A percentile compares a stretch with the other conserved stretches of the same genome.
These are phyloP conservation scores for Letharia columbiana DNA, from an alignment of 495 filamentous ascomycete species.

Conservation along the genomic window DNA sequence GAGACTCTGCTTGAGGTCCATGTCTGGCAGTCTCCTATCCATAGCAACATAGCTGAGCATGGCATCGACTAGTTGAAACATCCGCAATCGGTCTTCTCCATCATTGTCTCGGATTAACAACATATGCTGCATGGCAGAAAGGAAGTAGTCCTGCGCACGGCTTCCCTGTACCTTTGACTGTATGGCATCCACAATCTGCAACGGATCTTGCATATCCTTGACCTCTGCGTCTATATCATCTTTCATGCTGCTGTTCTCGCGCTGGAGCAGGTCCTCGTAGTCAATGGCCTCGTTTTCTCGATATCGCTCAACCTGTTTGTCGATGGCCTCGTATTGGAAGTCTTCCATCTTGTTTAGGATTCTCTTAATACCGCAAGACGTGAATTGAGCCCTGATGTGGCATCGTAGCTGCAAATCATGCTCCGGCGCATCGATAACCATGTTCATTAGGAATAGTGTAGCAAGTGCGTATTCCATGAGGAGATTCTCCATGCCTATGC, in stretches of 20 bases:
- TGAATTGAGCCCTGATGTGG: constrained; percentile 94
- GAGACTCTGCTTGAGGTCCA: constrained; percentile 93
- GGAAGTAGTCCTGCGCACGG: constrained; percentile 87
- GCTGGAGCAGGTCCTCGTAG: constrained; percentile 92
- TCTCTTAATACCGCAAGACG: constrained; percentile 88
- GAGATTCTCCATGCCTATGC: constrained; percentile 97
- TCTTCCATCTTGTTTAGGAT: constrained; percentile 95
- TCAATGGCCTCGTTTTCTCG: constrained; percentile 92
- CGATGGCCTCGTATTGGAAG: constrained; percentile 96
- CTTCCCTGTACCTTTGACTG: constrained; percentile 75
- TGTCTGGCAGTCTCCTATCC: constrained; percentile 90
- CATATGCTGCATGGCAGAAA: constrained; percentile 91
- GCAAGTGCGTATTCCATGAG: constrained; percentile 99
- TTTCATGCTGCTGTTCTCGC: constrained; percentile 81
- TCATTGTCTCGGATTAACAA: constrained; percentile 89
- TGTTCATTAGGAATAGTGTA: constrained; percentile 90
- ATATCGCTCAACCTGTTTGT: constrained; percentile 95
- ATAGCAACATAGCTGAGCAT: constrained; percentile 99
- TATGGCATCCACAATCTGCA: constrained; percentile 90
- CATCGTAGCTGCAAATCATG: constrained; percentile 81
- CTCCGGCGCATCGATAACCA: constrained; percentile 87
- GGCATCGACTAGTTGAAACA: constrained; percentile 96
- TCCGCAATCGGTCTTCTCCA: constrained; percentile 80
- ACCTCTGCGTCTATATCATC: constrained; percentile 84
- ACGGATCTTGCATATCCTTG: constrained; percentile 88